Evolutionary conservation across 805 yeast genomes (phyloP).

Genomic region (Starmerella vitae): DNA sequence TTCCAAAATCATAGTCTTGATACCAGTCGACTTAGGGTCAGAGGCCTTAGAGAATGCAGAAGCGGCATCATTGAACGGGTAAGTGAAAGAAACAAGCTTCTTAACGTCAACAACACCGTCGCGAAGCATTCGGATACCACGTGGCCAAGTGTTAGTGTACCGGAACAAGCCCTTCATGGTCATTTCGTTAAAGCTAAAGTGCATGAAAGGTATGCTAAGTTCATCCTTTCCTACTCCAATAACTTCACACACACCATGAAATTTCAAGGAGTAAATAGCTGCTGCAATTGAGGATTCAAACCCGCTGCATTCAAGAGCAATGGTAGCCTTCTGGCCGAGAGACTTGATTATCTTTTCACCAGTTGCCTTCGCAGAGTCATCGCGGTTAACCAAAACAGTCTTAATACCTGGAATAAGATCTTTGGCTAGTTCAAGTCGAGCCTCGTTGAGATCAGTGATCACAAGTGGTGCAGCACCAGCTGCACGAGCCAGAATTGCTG

Average conservation of each 20-base stretch:
- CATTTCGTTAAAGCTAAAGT: conserved; percentile 39
- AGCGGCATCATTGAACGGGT: conserved; percentile 35
- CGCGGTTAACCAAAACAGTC: conserved; percentile 33
- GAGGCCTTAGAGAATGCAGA: conserved; percentile 33
- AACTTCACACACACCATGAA: conserved; percentile 36
- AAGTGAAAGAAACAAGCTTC: conserved; percentile 38
- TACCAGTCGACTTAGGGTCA: conserved; percentile 34
- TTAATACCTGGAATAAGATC: conserved; percentile 35
- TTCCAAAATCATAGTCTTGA: conserved; percentile 34
- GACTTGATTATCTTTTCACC: conserved; percentile 23
- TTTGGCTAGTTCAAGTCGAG: conserved; percentile 37
- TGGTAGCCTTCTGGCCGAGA: conserved; percentile 36
- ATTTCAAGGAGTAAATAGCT: conserved; percentile 35
- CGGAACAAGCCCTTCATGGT: conserved; percentile 40
- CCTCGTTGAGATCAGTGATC: conserved; percentile 36
- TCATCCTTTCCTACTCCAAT: conserved; percentile 41
- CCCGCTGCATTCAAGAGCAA: conserved; percentile 44
- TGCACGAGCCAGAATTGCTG: conserved; percentile 37
- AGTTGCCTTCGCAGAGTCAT: conserved; percentile 29
- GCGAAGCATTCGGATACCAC: conserved; percentile 37
- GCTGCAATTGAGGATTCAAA: conserved; percentile 37
- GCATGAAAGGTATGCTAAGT: conserved; percentile 43
- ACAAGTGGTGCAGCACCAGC: conserved; percentile 42
- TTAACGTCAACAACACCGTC: conserved; percentile 35
- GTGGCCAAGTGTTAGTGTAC: conserved; percentile 45